Evolutionary conservation across 805 yeast genomes (phyloP).

Genomic region (Lachancea meyersii): DNA sequence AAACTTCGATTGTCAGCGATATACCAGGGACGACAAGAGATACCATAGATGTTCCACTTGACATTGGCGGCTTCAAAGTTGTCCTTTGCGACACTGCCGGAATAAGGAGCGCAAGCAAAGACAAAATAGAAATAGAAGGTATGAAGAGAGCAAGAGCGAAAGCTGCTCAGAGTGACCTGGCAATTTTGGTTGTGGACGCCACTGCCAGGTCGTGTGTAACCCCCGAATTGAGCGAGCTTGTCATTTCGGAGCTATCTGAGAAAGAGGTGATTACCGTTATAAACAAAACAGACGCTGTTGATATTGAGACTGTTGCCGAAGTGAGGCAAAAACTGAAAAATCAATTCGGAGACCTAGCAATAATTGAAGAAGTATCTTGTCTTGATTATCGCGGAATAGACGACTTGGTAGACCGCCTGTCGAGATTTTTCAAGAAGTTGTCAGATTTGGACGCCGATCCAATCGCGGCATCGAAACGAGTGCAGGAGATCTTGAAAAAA

Average conservation of each 20-base stretch:
- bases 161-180: slow-evolving; percentile 59
- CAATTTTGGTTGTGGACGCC: slow-evolving; percentile 50
- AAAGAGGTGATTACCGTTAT: slow-evolving; percentile 38
- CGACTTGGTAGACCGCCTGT: slow-evolving; percentile 39
- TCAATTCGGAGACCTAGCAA: slow-evolving; percentile 14
- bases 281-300: slow-evolving; percentile 55
- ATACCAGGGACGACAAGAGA: slow-evolving; percentile 95
- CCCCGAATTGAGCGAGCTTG: slow-evolving; percentile 36
- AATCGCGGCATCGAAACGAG: slow-evolving; percentile 64
- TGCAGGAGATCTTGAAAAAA: slow-evolving; percentile 62
- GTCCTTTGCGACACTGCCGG: slow-evolving; percentile 93
- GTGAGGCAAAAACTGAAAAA: slow-evolving; percentile 21
- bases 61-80: slow-evolving; percentile 78
- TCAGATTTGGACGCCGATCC: slow-evolving; percentile 45
- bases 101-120: slow-evolving; percentile 48
- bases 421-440: slow-evolving; percentile 35
- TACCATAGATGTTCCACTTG: slow-evolving; percentile 70
- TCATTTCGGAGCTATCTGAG: slow-evolving; percentile 26
- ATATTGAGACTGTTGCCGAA: slow-evolving; percentile 13
- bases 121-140: slow-evolving; percentile 70
- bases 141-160: slow-evolving; percentile 65
- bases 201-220: slow-evolving; percentile 24
- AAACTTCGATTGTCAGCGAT: slow-evolving; percentile 85
- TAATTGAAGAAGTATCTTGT: slow-evolving; percentile 54
- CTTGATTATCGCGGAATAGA: slow-evolving; percentile 49